Conservation (phyloP, 1,284 basidiomycete genomes). For the Trichosporon coremiiforme region DNA sequence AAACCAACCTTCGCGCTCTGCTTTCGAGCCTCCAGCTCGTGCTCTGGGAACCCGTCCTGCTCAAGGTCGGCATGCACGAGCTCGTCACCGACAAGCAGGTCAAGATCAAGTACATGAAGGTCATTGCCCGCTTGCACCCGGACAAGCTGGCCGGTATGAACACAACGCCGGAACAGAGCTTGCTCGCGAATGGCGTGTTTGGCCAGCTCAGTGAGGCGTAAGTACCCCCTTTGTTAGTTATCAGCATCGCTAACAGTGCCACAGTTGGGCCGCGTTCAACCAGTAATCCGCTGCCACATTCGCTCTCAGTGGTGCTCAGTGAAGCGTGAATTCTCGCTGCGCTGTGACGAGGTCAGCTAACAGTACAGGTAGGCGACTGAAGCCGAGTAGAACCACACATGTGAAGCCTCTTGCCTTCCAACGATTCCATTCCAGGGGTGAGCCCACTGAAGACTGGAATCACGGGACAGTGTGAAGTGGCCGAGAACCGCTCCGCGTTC, state of each 20-base stretch:
- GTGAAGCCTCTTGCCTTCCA: too few species aligned
- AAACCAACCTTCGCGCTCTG: conserved; percentile 85
- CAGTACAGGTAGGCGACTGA: too few species aligned
- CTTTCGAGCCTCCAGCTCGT: conserved; percentile 81
- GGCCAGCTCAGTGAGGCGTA: conserved; percentile 75
- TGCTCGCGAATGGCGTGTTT: conserved; percentile 93
- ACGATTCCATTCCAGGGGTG: too few species aligned
- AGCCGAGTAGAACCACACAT: too few species aligned
- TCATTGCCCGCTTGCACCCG: conserved; percentile 89
- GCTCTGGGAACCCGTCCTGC: conserved; percentile 62
- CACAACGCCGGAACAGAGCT: conserved; percentile 86
- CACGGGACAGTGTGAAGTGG: too few species aligned
- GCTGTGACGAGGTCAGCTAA: too few species aligned
- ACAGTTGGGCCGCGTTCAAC: conserved; percentile 27
- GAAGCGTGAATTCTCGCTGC: too few species aligned
- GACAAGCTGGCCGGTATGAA: conserved; percentile 84
- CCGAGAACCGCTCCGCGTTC: too few species aligned
- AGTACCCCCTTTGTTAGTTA: conserved; percentile 34
- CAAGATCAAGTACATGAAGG: conserved; percentile 87
- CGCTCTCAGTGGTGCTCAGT: too few species aligned
- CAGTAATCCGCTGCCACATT: not conserved
- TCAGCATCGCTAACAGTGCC: not conserved
- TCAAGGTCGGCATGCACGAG: conserved; percentile 81
- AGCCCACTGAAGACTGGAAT: too few species aligned
- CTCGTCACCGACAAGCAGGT: conserved; percentile 82